Evolutionary conservation across 2,329 filamentous ascomycete genomes (phyloP), one percentile per base, ranked within the genome.

Genomic region (Claviceps sp.): DNA sequence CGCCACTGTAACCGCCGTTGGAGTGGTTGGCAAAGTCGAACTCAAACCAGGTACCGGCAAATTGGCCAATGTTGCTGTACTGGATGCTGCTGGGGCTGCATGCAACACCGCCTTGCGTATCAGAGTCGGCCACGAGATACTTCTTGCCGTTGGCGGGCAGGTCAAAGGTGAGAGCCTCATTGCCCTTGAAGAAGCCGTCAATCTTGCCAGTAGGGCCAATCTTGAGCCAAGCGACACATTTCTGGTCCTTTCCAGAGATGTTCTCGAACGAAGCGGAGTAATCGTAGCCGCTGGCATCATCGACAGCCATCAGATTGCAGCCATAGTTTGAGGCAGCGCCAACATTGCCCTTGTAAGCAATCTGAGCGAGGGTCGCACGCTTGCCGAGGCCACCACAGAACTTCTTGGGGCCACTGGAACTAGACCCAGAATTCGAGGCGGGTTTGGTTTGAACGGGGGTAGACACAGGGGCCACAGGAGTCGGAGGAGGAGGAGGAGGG

Each of bases 171-270:
- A 72, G 47, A 48, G 65, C 71, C 50, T 67, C 41, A 50, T 69
- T 65, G 57, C 67, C 62, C 53, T 66, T 66, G 65, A 71, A 77
- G 68, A 74, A 74, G 57, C 75, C 75, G 60, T 74, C 67, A 61
- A 77, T 68, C 38, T 54, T 52, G 41, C 67, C 66, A 47, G 67
- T 58, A 14, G 65, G 60, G 45, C 74, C 75, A 51, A 77, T 75
- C 73, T 78, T 78, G 72, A 75, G 74, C 67, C 65, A 76, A 67
- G 69, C 72, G 38, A 60, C 59, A 60, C 75, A 76, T 44, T 62
- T 42, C 54, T 65, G 60, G 52, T 67, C 65, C 45, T 60, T 49
- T 55, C 52, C 61, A 49, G 64, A 62, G 49, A 65, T 67, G 60
- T 69, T 67, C 50, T 61, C 62, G 61, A 75, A 72, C 56, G 64